Evolutionary conservation across 1,284 basidiomycete species (phyloP).

Genomic region (Trichosporon sp.): DNA sequence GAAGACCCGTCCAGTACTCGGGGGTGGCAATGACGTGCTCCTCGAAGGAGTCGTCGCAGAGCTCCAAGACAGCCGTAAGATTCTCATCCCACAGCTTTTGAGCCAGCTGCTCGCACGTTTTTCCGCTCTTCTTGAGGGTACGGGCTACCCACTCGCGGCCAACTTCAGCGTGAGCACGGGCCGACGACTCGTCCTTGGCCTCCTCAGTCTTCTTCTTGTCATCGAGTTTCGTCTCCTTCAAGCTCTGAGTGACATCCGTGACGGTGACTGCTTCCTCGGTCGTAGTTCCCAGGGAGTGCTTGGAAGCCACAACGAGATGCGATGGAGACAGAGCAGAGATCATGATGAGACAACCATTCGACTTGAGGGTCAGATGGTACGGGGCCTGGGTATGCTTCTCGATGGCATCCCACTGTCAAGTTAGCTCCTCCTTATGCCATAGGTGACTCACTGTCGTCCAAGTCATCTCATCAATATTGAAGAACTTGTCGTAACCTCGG

Average conservation of each 20-base stretch:
- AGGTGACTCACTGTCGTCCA: slow-evolving; percentile 78
- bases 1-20: slow-evolving; percentile 80
- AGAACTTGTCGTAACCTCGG: slow-evolving; percentile 98
- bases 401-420: slow-evolving; percentile 76
- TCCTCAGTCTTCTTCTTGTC: slow-evolving; percentile 28
- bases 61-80: slow-evolving; percentile 90
- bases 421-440: background rate
- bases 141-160: slow-evolving; percentile 70
- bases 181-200: slow-evolving; percentile 38
- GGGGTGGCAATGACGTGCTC: slow-evolving; percentile 92
- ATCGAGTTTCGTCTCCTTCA: slow-evolving; percentile 27
- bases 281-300: slow-evolving; percentile 76
- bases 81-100: slow-evolving; percentile 75
- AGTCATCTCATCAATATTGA: slow-evolving; percentile 92
- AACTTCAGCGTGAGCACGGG: slow-evolving; percentile 50
- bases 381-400: slow-evolving; percentile 72
- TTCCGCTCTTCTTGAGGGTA: slow-evolving; percentile 69
- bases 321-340: slow-evolving; percentile 78
- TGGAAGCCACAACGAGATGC: slow-evolving; percentile 84
- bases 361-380: slow-evolving; percentile 89
- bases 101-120: slow-evolving; percentile 75
- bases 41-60: slow-evolving; percentile 97
- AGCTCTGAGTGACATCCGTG: slow-evolving; percentile 13
- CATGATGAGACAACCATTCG: slow-evolving; percentile 98
- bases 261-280: slow-evolving; percentile 38